Evolutionary conservation across 2,329 filamentous ascomycete genomes (phyloP).

Genomic region (Ascomycota sp.): DNA sequence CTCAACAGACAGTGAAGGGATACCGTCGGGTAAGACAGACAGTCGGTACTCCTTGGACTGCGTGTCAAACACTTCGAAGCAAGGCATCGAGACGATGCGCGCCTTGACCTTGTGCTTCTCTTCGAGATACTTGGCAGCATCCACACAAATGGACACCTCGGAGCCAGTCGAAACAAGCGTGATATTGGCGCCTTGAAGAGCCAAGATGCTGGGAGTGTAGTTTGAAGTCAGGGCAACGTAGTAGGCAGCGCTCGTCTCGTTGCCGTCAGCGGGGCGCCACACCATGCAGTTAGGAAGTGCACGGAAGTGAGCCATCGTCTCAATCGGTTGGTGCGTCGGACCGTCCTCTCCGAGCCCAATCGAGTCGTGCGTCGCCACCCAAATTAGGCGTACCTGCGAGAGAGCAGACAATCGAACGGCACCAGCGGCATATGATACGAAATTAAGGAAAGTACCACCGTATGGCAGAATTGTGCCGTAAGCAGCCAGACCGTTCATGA

Average conservation of each 20-base stretch:
- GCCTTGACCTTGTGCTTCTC: slow-evolving; percentile 75
- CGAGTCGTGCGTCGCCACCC: slow-evolving; percentile 95
- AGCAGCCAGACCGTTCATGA: slow-evolving; percentile 86
- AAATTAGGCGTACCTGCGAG: slow-evolving; percentile 78
- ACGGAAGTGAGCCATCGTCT: slow-evolving; percentile 96
- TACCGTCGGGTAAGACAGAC: slow-evolving; percentile 78
- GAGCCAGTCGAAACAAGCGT: slow-evolving; percentile 91
- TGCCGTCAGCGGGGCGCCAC: slow-evolving; percentile 95
- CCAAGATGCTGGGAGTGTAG: slow-evolving; percentile 79
- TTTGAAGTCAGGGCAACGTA: slow-evolving; percentile 83
- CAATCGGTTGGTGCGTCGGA: slow-evolving; percentile 96
- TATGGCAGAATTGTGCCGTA: slow-evolving; percentile 93
- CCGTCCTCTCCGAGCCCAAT: slow-evolving; percentile 98
- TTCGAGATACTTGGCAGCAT: slow-evolving; percentile 77
- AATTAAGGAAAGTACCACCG: slow-evolving; percentile 95
- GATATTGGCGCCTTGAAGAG: slow-evolving; percentile 66
- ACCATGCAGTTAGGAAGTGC: slow-evolving; percentile 98
- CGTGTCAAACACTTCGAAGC: slow-evolving; percentile 88
- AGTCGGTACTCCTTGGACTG: slow-evolving; percentile 92
- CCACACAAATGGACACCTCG: slow-evolving; percentile 83
- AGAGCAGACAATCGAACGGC: slow-evolving; percentile 85
- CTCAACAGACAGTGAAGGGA: slow-evolving; percentile 84
- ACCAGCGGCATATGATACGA: slow-evolving; percentile 93
- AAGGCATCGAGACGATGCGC: slow-evolving; percentile 87
- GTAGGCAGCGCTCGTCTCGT: slow-evolving; percentile 96